Base-by-base conservation (phyloP, 1,284 basidiomycete genomes). In the Abortiporus biennis region DNA sequence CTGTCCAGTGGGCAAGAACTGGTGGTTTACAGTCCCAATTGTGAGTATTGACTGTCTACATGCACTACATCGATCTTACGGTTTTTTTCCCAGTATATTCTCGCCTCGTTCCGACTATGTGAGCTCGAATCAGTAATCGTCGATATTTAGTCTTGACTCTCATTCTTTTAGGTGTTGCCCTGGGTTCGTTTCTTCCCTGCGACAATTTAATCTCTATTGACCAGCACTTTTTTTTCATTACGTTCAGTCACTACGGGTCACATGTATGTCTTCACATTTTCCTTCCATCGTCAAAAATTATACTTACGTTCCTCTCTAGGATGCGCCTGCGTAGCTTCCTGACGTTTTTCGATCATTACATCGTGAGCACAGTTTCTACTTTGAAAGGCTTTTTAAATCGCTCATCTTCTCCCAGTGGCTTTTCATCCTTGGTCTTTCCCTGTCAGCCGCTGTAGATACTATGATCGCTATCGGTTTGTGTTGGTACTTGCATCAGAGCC, bases 401-500 rank as follows among this genome's bases (percentile, higher is more conserved):
- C 46, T 47, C 30, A 12, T 16, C 21, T 27, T n/a, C 22, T 17
- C 16, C 12, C 38, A 76, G 74, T 79, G 77, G 76, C 57, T 75
- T 16, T 79, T 79, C 49, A 78, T 76, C 0, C 52, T 65, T 1
- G 77, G 76, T 23, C 61, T 79, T 1, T 69, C 68, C 0, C 56
- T 78, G 11, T 77, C 76, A 0, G 67, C 71, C 0, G 58, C 58
- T 4, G 67, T 74, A n/a, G 76, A 79, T 53, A 49, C 78, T 24
- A 50, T 76, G n/a, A 74, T 79, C 42, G 76, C 77, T 0, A 54
- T 50, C 0, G 63, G 62, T 2, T 65, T 79, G 42, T 71, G 73
- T 22, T 58, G 64, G 40, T 68, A 76, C 37, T 62, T 79, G 29
- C 51, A 54, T 46, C 49, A 57, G 19, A 76, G 65, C 42, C 62